Conservation (phyloP, 768 basidiomycete species). For the Phaffia australis region DNA sequence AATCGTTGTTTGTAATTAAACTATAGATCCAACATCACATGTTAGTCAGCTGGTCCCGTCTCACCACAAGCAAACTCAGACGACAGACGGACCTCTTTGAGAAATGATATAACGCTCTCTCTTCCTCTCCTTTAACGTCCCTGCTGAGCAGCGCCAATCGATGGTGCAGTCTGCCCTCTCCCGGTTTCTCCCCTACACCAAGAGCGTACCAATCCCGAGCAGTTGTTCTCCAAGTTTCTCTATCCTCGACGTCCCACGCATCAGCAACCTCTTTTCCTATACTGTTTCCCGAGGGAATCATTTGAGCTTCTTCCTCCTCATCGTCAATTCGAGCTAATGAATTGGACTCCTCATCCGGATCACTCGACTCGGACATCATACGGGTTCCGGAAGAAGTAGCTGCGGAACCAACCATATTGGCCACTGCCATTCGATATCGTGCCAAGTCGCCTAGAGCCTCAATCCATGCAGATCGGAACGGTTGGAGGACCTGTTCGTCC, state of each 20-base stretch:
- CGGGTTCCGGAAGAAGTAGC: conserved; percentile 30
- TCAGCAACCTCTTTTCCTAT: conserved; percentile 81
- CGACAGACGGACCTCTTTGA: conserved; percentile 63
- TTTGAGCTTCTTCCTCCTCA: conserved; percentile 45
- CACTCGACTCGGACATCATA: conserved; percentile 28
- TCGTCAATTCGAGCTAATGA: conserved; percentile 28
- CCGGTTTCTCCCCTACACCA: conserved; percentile 78
- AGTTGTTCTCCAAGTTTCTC: conserved; percentile 79
- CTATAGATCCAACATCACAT: conserved; percentile 41
- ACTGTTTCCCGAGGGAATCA: conserved; percentile 40
- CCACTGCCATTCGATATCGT: conserved; percentile 88
- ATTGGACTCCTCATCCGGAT: not conserved
- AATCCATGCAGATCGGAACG: conserved; percentile 76
- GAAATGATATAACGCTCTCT: conserved; percentile 83
- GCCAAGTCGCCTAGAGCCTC: conserved; percentile 95
- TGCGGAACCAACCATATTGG: conserved; percentile 55
- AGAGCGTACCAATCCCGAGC: conserved; percentile 87
- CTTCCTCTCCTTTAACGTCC: conserved; percentile 69
- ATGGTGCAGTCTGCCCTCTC: conserved; percentile 88
- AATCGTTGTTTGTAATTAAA: conserved; percentile 83
- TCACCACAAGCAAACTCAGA: conserved; percentile 10
- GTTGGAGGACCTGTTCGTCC: conserved; percentile 60
- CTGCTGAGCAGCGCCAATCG: conserved; percentile 79
- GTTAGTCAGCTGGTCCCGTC: too few relatives aligned
- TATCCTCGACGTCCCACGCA: conserved; percentile 59